Evolutionary conservation across 768 basidiomycete genomes (phyloP), one percentile per base, ranked within the genome.

Genomic region (Lentinula guzmanii): DNA sequence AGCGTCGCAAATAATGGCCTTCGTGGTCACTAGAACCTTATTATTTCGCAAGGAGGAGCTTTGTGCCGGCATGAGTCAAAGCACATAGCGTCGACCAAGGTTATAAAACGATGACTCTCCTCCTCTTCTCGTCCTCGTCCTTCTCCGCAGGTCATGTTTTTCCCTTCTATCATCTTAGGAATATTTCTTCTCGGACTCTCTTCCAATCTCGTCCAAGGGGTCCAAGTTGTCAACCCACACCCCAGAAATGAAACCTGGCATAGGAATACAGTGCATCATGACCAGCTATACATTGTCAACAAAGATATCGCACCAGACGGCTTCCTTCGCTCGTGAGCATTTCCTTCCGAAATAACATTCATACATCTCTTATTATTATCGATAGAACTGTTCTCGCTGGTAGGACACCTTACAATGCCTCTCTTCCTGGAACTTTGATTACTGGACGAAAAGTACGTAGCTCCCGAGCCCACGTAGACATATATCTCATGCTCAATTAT

Each of bases 361-460:
- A 3, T n/a, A 9, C 11, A 46, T 59, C 2, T 37, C 55, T 11
- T 33, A 48, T 18, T 18, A 21, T 11, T 24, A 16, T 6, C 5
- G 16, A 24, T 39, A 76, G 75, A 2, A 64, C 73, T 21, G 75
- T 76, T 21, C 61, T 76, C 6, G 75, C 74, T 18, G 73, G 74
- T 18, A 43, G 50, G 18, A 62, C 66, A 34, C 42, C 68, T 10
- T 37, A 52, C 4, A 59, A 57, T 46, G 54, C 69, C 1, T 45
- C 62, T 0, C 70, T 73, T 48, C 73, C 73, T 43, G 71, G 71
- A 9, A 73, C 74, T 50, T 57, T 76, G 6, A 70, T 75, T 24
- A 66, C 45, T 6, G 73, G 69, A 7, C 63, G 63, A 43, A 74
- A 75, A 70, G 73, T 72, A 54, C 35, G 15, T 11, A 18, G 31